Base-by-base conservation (phyloP, 1,284 basidiomycete genomes). In the Macrocystidia cucumis region DNA sequence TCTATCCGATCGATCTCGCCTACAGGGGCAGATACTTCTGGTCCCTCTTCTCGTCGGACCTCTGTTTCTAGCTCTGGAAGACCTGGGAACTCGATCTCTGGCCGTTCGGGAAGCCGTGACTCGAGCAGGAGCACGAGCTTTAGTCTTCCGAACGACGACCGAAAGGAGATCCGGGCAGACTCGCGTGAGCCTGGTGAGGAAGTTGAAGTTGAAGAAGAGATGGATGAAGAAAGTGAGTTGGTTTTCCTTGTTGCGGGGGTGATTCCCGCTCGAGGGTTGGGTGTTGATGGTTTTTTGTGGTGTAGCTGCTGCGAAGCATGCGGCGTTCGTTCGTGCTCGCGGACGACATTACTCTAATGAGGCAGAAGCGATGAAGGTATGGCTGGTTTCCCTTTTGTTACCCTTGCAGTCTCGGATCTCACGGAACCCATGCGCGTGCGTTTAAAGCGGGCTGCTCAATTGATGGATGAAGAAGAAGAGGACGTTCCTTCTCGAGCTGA, bases 291-390 rank as follows among this genome's bases (percentile, higher is more conserved):
- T n/a, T n/a, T n/a, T 29, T 23, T 24, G 17, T 39, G 23, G n/a
- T n/a, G n/a, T 47, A 89, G 83, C 86, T 40, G 78, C 76, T 37
- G 83, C 74, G 29, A 89, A 89, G 57, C 87, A 90, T 52, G 80
- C 77, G 18, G 89, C 74, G 29, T 93, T 93, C 53, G 67, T 91
- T 38, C 74, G 76, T 48, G 88, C 87, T 38, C 73, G 89, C 23
- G 85, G 83, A 37, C 67, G 80, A 39, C 90, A 93, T 57, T 93
- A 93, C 52, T 89, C 87, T 2, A 91, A 91, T 38, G 90, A 93
- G 57, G 90, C 88, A 1, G 86, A 91, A 52, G 90, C 88, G 21
- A 90, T 93, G 86, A 89, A 88, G 76, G 84, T 82, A 51, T 33
- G 56, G 40, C 12, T 30, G 38, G 17, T 34, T 24, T 35, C 32